Evolutionary conservation across 2,329 filamentous ascomycete genomes (phyloP).

Genomic region (Neonectria coccinea): DNA sequence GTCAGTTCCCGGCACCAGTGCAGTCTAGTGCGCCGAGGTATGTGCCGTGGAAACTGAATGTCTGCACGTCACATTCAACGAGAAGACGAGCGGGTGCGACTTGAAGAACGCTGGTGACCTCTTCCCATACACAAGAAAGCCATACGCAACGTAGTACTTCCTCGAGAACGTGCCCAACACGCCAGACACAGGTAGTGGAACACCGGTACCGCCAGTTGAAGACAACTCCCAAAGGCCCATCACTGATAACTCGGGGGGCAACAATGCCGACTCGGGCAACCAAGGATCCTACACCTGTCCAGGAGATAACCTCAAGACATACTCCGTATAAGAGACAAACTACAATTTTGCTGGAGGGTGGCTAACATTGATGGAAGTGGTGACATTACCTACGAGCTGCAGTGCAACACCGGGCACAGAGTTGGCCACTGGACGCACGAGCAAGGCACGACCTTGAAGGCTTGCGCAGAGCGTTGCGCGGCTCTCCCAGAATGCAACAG

Average conservation of each 20-base stretch:
- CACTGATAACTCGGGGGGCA: not conserved
- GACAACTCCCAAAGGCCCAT: not conserved
- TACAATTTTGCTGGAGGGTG: too few species aligned
- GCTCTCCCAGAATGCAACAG: conserved; percentile 12
- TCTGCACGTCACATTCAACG: not conserved
- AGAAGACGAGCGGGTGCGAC: not conserved
- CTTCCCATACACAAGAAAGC: not conserved
- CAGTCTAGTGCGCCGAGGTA: not conserved
- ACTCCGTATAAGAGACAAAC: not conserved
- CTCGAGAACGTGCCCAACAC: not conserved
- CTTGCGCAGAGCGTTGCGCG: conserved; percentile 22
- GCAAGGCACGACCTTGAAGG: conserved; percentile 12
- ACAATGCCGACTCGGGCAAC: not conserved
- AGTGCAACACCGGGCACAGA: conserved; percentile 17
- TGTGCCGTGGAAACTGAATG: not conserved
- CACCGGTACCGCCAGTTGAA: not conserved
- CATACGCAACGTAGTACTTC: not conserved
- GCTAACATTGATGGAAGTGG: not conserved
- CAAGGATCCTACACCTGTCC: not conserved
- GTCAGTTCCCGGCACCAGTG: not conserved
- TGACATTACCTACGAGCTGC: conserved; percentile 24
- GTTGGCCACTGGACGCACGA: not conserved
- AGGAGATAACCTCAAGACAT: not conserved
- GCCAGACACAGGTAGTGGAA: not conserved
- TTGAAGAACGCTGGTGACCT: not conserved